phyloP scores from a whole-genome alignment of 768 basidiomycete species.

The Leccinum longicurvipes region DNA sequence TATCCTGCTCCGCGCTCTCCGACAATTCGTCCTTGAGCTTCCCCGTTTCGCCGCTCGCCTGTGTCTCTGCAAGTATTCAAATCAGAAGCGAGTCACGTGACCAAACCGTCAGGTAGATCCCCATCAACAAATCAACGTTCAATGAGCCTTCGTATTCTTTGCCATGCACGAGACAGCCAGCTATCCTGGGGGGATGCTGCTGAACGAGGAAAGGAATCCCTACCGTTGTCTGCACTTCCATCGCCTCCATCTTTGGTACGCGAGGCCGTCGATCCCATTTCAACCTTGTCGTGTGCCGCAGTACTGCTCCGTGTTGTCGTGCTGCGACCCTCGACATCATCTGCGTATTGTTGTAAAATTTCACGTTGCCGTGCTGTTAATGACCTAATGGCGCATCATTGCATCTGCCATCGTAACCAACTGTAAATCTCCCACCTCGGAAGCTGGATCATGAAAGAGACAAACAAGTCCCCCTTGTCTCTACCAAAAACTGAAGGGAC shows the following conservation, averaged over 20 bases:
- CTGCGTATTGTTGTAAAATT: conserved; percentile 85
- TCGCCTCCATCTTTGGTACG: conserved; percentile 21
- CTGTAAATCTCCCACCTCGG: conserved; percentile 66
- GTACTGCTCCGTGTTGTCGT: conserved; percentile 12
- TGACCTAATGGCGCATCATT: conserved; percentile 47
- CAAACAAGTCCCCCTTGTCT: conserved; percentile 80
- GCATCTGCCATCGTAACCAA: conserved; percentile 7
- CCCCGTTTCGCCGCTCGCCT: conserved; percentile 19
- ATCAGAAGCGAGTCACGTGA: conserved; percentile 27
- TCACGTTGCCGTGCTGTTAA: conserved; percentile 81
- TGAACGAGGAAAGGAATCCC: conserved; percentile 61
- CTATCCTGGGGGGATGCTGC: conserved; percentile 52
- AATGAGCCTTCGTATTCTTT: conserved; percentile 65
- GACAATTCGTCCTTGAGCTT: conserved; percentile 30
- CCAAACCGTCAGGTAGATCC: conserved; percentile 33
- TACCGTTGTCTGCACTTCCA: conserved; percentile 56
- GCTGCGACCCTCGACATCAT: conserved; percentile 80
- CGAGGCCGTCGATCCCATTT: conserved; percentile 14
- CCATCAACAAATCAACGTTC: conserved; percentile 63
- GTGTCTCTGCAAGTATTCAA: conserved; percentile 26
- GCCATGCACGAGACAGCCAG: conserved; percentile 70
- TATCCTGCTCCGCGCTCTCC: conserved; percentile 41
- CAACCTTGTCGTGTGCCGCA: conserved; percentile 17
- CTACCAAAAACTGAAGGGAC: conserved; percentile 58
- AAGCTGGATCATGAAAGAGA: conserved; percentile 82